phyloP scores from a whole-genome alignment of 495 filamentous ascomycete species.

The Haplographium delicatum region DNA sequence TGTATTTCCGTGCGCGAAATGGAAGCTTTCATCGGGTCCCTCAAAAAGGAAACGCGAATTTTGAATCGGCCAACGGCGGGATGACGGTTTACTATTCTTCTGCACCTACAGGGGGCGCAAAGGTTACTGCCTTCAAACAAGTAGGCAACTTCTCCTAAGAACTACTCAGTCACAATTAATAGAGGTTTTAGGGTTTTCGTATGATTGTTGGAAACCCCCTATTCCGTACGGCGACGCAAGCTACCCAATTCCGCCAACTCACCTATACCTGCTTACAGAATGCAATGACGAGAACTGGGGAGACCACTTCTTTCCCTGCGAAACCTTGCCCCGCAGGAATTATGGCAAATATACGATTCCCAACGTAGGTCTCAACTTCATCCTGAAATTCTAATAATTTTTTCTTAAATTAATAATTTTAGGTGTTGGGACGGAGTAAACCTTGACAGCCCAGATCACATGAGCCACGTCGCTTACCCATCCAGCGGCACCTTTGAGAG shows the following conservation, averaged over 20 bases:
- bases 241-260: slow-evolving; percentile 15
- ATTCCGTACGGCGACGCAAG: not conserved
- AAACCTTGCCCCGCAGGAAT: slow-evolving; percentile 33
- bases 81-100: slow-evolving; percentile 32
- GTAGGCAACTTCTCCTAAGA: slow-evolving; percentile 28
- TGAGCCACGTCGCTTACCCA: slow-evolving; percentile 45
- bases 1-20: slow-evolving; percentile 37
- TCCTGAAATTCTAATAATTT: no score
- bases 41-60: slow-evolving; percentile 35
- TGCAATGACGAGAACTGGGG: slow-evolving; percentile 15
- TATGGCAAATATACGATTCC: slow-evolving; percentile 54
- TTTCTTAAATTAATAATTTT: no score
- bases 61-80: slow-evolving; percentile 30
- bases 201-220: slow-evolving; percentile 40
- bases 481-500: slow-evolving; percentile 30
- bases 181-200: slow-evolving; percentile 30
- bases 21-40: slow-evolving; percentile 37
- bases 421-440: slow-evolving; percentile 87
- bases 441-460: slow-evolving; percentile 42
- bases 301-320: slow-evolving; percentile 31
- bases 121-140: slow-evolving; percentile 14
- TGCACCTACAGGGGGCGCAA: not conserved
- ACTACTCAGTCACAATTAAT: not conserved
- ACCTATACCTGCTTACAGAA: slow-evolving; percentile 30
- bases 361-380: no score